Conservation (phyloP, 2,329 filamentous ascomycete genomes). For the Trichoderma asperellum region DNA sequence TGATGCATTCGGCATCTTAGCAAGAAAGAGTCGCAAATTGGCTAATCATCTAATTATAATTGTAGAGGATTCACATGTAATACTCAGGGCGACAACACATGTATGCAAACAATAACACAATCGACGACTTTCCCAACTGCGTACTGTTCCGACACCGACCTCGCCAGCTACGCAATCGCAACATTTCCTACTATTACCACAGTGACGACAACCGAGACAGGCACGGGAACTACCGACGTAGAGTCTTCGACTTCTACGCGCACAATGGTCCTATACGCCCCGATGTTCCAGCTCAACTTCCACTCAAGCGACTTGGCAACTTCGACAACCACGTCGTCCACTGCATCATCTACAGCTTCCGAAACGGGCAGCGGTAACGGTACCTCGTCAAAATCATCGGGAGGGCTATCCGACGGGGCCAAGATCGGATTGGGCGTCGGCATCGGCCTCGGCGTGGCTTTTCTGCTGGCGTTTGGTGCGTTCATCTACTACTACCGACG, state of each 20-base stretch:
- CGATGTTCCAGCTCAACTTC: conserved; percentile 40
- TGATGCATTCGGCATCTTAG: background rate
- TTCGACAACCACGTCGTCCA: conserved; percentile 19
- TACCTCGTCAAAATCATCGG: background rate
- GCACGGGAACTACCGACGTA: background rate
- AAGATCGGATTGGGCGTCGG: conserved; percentile 32
- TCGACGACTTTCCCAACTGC: conserved; percentile 1
- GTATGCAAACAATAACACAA: conserved; percentile 19
- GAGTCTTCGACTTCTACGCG: background rate
- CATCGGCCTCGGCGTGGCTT: conserved; percentile 17
- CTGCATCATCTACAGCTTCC: conserved; percentile 6
- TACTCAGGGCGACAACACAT: conserved; percentile 21
- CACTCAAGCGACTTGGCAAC: conserved; percentile 34
- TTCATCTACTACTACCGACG: conserved; percentile 26
- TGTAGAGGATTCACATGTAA: conserved; percentile 29
- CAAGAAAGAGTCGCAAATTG: background rate
- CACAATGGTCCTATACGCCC: conserved; percentile 34
- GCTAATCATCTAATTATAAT: background rate
- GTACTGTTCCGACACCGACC: conserved; percentile 3
- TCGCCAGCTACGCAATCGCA: background rate
- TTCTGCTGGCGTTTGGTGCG: conserved; percentile 24
- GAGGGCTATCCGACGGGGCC: conserved; percentile 30
- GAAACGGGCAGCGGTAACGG: background rate
- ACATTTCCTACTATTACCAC: conserved; percentile 24
- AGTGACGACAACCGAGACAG: background rate